phyloP scores from a whole-genome alignment of 495 filamentous ascomycete species.

The Zalerion maritima region DNA sequence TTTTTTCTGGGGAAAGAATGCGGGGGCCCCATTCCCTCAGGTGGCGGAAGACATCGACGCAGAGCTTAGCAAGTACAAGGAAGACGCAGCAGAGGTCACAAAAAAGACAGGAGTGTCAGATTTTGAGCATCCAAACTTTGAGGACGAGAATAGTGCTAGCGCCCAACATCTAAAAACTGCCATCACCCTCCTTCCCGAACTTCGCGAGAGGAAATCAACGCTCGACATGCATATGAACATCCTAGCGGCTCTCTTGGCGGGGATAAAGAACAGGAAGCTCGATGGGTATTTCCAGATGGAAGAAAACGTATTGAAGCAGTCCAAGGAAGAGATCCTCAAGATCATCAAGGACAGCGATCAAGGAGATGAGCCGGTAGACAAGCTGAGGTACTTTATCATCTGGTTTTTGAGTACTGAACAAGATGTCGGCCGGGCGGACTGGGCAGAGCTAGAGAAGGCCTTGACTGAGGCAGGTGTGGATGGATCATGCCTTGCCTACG shows the following conservation, averaged over 20 bases:
- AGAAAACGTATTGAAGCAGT: conserved; percentile 85
- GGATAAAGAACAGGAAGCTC: conserved; percentile 85
- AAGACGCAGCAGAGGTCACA: conserved; percentile 87
- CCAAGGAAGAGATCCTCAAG: conserved; percentile 78
- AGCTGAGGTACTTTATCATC: conserved; percentile 86
- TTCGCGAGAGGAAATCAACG: conserved; percentile 78
- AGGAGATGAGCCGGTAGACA: conserved; percentile 73
- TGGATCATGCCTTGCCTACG: conserved; percentile 64
- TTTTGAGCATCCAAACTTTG: conserved; percentile 85
- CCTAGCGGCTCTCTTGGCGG: conserved; percentile 67
- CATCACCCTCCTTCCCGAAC: conserved; percentile 80
- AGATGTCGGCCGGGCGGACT: conserved; percentile 66
- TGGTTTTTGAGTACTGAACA: conserved; percentile 95
- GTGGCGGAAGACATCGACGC: conserved; percentile 92
- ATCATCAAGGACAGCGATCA: conserved; percentile 68
- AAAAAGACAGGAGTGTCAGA: conserved; percentile 87
- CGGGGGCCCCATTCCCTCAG: conserved; percentile 85
- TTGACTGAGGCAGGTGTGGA: conserved; percentile 60
- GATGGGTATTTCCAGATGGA: conserved; percentile 96
- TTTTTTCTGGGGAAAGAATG: conserved; percentile 95
- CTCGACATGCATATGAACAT: conserved; percentile 99
- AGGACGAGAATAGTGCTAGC: conserved; percentile 74
- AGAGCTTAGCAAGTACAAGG: conserved; percentile 86
- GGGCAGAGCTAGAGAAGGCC: conserved; percentile 78
- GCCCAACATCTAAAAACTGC: conserved; percentile 92